A percentile compares a stretch with the other conserved stretches of the same genome.
phyloP scores from a whole-genome alignment of 495 filamentous ascomycete genomes.

The Podospora sp. region DNA sequence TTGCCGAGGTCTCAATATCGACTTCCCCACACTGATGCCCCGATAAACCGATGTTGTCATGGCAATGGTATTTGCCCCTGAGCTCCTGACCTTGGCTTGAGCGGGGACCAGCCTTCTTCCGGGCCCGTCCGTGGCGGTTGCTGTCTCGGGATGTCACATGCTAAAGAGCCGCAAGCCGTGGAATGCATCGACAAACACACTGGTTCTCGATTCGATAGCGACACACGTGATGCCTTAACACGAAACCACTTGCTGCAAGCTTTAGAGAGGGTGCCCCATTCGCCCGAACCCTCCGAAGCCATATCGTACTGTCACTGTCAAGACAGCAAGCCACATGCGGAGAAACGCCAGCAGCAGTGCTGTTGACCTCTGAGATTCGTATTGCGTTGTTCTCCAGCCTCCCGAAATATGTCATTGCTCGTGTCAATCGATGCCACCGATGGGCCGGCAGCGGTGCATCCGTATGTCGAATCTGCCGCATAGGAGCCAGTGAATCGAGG shows the following conservation, averaged over 20 bases:
- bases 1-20: constrained; percentile 10
- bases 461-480: too few species aligned
- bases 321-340: background rate
- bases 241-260: background rate
- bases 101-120: constrained; percentile 9
- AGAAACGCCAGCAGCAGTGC: too few species aligned
- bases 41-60: constrained; percentile 16
- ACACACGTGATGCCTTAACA: background rate
- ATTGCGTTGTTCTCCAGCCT: too few species aligned
- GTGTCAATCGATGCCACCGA: too few species aligned
- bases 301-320: background rate
- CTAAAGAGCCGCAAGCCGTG: constrained; percentile 1
- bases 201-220: background rate
- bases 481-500: too few species aligned
- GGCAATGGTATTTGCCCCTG: constrained; percentile 2
- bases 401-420: too few species aligned
- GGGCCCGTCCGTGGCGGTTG: background rate
- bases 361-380: too few species aligned
- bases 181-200: background rate
- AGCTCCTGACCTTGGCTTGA: constrained; percentile 5
- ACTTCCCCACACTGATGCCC: constrained; percentile 1
- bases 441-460: too few species aligned
- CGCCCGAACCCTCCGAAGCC: background rate
- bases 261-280: background rate
- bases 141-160: constrained; percentile 15